Percentiles rank a stretch among this genome's conserved stretches.
These are phyloP conservation scores for Acer campestre DNA, from an alignment of 345 rosid genomes.

Conservation along the genomic window DNA sequence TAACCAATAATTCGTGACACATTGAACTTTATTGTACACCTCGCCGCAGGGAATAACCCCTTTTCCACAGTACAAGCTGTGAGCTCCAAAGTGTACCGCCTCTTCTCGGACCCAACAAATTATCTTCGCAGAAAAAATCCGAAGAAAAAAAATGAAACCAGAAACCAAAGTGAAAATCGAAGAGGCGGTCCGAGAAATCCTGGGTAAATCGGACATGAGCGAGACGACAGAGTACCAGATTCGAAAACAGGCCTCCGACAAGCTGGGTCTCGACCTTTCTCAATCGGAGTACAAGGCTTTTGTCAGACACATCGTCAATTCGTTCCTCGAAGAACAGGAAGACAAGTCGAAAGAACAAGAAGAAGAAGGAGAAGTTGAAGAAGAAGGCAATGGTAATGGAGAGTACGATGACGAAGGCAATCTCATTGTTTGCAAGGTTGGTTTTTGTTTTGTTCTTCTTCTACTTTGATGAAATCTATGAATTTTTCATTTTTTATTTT, in stretches of 20 bases:
- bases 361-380: conserved; percentile 22
- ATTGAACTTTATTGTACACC: background rate
- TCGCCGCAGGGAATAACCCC: background rate
- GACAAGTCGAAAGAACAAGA: conserved; percentile 35
- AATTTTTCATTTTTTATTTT: background rate
- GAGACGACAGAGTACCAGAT: conserved; percentile 75
- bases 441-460: background rate
- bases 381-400: conserved; percentile 23
- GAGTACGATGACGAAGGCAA: conserved; percentile 83
- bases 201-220: conserved; percentile 68
- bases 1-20: background rate
- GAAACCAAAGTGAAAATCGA: conserved; percentile 54
- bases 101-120: no score
- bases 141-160: conserved; percentile 43
- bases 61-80: background rate
- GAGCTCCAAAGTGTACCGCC: background rate
- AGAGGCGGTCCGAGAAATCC: conserved; percentile 58
- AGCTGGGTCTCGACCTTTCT: conserved; percentile 66
- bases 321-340: conserved; percentile 73
- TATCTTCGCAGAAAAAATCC: background rate
- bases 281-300: conserved; percentile 58
- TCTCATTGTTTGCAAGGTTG: conserved; percentile 75
- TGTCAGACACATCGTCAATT: conserved; percentile 60
- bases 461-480: no score
- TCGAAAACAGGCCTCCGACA: conserved; percentile 67